Evolutionary conservation across 352 stramenopile species (phyloP).

Genomic region (Pythium pyrilobum): DNA sequence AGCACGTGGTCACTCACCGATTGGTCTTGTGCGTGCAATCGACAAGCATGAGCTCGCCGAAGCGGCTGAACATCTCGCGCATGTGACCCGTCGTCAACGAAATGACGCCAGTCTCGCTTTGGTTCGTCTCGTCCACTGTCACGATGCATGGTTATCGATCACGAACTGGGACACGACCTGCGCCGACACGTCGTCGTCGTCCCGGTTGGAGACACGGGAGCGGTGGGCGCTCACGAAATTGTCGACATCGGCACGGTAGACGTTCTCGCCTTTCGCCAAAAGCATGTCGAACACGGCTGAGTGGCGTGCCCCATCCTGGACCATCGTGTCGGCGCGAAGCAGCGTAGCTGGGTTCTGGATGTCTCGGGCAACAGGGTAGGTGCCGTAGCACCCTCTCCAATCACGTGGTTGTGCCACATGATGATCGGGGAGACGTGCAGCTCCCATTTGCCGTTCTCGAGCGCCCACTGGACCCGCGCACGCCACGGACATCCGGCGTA

Average conservation of each 20-base stretch:
- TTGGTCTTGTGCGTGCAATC: slow-evolving; percentile 1
- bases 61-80: not conserved
- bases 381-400: too few species aligned
- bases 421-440: too few species aligned
- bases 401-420: too few species aligned
- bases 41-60: not conserved
- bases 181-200: not conserved
- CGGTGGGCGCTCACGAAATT: not conserved
- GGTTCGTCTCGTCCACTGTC: not conserved
- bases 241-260: slow-evolving; percentile 1
- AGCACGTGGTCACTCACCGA: not conserved
- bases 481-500: too few species aligned
- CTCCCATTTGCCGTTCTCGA: too few species aligned
- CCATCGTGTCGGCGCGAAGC: too few species aligned
- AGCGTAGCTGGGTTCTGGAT: too few species aligned
- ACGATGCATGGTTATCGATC: not conserved
- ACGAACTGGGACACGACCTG: not conserved
- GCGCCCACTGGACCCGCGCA: too few species aligned
- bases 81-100: not conserved
- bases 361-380: too few species aligned
- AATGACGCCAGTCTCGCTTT: not conserved
- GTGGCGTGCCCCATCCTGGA: too few species aligned
- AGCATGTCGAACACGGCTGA: too few species aligned
- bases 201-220: not conserved
- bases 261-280: not conserved